Evolutionary conservation across 2,329 filamentous ascomycete genomes (phyloP).

Genomic region (Ophiocordyceps camponoti-leonardi): DNA sequence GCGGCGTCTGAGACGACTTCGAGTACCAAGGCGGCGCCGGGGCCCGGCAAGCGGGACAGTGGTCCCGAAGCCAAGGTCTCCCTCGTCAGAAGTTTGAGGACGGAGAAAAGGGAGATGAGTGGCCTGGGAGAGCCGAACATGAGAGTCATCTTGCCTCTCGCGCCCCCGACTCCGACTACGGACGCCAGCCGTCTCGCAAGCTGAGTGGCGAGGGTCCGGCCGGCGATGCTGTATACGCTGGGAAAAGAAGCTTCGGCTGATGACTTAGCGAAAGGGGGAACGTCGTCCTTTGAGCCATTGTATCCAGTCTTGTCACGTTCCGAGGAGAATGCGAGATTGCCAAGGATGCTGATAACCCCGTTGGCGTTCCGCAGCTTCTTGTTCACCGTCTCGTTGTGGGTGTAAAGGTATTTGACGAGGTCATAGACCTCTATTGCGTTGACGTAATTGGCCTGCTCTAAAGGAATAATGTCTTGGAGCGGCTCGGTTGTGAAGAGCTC

Average conservation of each 20-base stretch:
- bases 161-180: slow-evolving; percentile 21
- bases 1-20: slow-evolving; percentile 32
- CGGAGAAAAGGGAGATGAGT: slow-evolving; percentile 35
- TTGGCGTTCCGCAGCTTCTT: slow-evolving; percentile 17
- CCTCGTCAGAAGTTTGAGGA: slow-evolving; percentile 26
- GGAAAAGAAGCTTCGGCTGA: slow-evolving; percentile 14
- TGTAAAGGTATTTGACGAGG: slow-evolving; percentile 34
- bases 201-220: slow-evolving; percentile 30
- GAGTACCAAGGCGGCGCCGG: slow-evolving; percentile 60
- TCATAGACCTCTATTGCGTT: slow-evolving; percentile 38
- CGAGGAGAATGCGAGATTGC: slow-evolving; percentile 46
- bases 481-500: slow-evolving; percentile 19
- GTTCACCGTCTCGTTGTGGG: slow-evolving; percentile 28
- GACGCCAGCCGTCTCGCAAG: slow-evolving; percentile 18
- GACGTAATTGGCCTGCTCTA: slow-evolving; percentile 20
- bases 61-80: slow-evolving; percentile 30
- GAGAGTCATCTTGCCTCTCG: slow-evolving; percentile 29
- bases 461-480: slow-evolving; percentile 19
- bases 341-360: slow-evolving; percentile 26
- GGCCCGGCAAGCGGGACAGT: slow-evolving; percentile 34
- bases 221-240: slow-evolving; percentile 29
- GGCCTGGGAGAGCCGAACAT: slow-evolving; percentile 37
- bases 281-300: slow-evolving; percentile 23
- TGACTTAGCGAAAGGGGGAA: slow-evolving; percentile 6
- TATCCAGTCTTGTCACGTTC: slow-evolving; percentile 41